Base-by-base conservation (phyloP, 495 filamentous ascomycete species). In the Alectoria sarmentosa region DNA sequence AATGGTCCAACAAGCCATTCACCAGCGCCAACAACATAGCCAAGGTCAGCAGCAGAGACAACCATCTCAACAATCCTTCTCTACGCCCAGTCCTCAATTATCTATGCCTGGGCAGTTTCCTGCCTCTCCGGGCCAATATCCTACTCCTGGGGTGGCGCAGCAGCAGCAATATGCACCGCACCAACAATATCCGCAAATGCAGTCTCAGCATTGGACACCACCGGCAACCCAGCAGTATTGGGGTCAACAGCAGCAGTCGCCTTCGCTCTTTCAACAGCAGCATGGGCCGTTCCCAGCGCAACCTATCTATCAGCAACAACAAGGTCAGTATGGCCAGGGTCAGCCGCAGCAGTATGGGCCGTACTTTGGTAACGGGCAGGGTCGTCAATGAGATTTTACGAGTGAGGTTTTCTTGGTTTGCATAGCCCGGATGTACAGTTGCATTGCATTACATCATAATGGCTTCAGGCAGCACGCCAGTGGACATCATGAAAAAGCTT, bases 1-100 rank as follows among this genome's bases (percentile, higher is more conserved):
- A 66, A 86, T 89, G 67, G 89, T 91, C 15, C 87, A 91, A 63
- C 83, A 89, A 63, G 90, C 89, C n/a, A 90, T 91, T 69, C 82
- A 84, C 19, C 88, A 90, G 63, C 83, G 88, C 23, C 86, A 90
- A 65, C 85, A 88, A 36, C 81, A 88, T 64, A 76, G 79, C 54
- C 73, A 76, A 36, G 74, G 78, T 55, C 73, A 76, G 49, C 72
- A 73, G 48, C 72, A 75, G 37, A 73, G 77, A 46, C 77, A 82
- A 49, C 76, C 77, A 60, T 77, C 75, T 42, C 77, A 82, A 46
- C 77, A 78, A 60, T 77, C 75, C 60, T 73, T 70, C 30, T 60
- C 63, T 32, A 61, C 65, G 11, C 66, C 74, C 55, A 60, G 38
- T 44, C 64, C 72, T 26, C 71, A 65, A 55, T 66, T 59, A 10